Conservation (phyloP, 208 protist species). For the Endotrypanum monterogeii region DNA sequence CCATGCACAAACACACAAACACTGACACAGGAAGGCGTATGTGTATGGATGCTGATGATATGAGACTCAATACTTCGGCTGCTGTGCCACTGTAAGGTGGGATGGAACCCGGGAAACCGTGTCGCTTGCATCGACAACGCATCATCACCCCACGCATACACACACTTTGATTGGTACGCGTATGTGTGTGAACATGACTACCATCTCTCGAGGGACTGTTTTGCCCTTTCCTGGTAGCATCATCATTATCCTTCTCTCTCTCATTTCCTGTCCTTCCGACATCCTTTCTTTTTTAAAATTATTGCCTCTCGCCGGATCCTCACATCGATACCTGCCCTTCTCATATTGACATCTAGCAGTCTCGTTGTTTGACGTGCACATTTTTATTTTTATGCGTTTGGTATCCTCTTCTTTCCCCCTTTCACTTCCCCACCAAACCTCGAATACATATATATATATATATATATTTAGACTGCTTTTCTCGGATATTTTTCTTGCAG, state of each 20-base stretch:
- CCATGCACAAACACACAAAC: constrained; percentile 3
- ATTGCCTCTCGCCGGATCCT: too few species aligned
- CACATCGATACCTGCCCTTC: too few species aligned
- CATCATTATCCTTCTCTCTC: too few species aligned
- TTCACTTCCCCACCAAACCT: neutral
- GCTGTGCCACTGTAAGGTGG: neutral
- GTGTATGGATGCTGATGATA: neutral
- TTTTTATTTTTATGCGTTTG: too few species aligned
- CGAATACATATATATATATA: too few species aligned
- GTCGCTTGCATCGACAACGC: neutral
- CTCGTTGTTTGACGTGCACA: too few species aligned
- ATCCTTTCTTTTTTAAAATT: too few species aligned
- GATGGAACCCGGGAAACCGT: neutral
- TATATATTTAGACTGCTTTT: too few species aligned
- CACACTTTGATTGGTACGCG: neutral
- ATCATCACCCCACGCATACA: neutral
- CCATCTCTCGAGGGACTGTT: neutral
- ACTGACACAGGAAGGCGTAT: constrained; percentile 1
- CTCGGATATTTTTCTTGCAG: neutral
- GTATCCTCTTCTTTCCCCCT: neutral
- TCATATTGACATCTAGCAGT: too few species aligned
- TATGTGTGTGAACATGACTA: neutral
- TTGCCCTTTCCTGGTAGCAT: neutral
- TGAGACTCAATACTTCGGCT: neutral
- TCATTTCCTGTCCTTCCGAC: too few species aligned